Evolutionary conservation across 2,329 filamentous ascomycete species (phyloP).

Genomic region (Fusarium anguioides): DNA sequence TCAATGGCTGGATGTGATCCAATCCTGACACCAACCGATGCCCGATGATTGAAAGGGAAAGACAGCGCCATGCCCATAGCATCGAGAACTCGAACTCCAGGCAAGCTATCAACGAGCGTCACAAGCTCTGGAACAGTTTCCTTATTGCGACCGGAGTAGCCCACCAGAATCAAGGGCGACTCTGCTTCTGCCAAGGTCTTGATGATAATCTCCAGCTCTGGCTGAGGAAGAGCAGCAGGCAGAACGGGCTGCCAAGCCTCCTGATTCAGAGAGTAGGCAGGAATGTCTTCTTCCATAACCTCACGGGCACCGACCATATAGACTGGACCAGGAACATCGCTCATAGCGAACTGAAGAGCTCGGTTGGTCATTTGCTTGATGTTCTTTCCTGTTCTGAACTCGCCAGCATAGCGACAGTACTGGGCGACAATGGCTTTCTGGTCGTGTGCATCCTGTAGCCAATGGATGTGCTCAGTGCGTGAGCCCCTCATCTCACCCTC

Average conservation of each 20-base stretch:
- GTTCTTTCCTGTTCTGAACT: constrained; percentile 84
- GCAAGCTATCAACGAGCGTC: constrained; percentile 72
- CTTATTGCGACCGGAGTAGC: constrained; percentile 15
- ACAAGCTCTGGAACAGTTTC: constrained; percentile 61
- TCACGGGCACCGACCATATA: constrained; percentile 83
- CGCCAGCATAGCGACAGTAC: constrained; percentile 84
- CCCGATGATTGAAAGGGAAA: constrained; percentile 63
- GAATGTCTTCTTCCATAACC: constrained; percentile 85
- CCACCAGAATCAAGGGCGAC: constrained; percentile 11
- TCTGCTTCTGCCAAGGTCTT: constrained; percentile 8
- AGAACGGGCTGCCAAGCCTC: constrained; percentile 75
- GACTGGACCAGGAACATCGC: constrained; percentile 79
- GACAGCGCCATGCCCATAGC: constrained; percentile 82
- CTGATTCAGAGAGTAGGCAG: constrained; percentile 75
- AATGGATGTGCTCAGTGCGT: constrained; percentile 84
- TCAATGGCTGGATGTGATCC: constrained; percentile 78
- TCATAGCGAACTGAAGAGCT: constrained; percentile 81
- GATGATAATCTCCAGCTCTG: constrained; percentile 44
- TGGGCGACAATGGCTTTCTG: constrained; percentile 83
- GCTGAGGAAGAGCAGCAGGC: constrained; percentile 65
- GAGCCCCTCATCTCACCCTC: constrained; percentile 80
- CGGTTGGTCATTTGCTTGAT: constrained; percentile 89
- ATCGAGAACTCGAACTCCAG: constrained; percentile 76
- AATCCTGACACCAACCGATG: constrained; percentile 2
- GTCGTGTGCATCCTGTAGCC: constrained; percentile 84